phyloP scores from a whole-genome alignment of 2,329 filamentous ascomycete genomes.

The Cryphonectria radicalis region DNA sequence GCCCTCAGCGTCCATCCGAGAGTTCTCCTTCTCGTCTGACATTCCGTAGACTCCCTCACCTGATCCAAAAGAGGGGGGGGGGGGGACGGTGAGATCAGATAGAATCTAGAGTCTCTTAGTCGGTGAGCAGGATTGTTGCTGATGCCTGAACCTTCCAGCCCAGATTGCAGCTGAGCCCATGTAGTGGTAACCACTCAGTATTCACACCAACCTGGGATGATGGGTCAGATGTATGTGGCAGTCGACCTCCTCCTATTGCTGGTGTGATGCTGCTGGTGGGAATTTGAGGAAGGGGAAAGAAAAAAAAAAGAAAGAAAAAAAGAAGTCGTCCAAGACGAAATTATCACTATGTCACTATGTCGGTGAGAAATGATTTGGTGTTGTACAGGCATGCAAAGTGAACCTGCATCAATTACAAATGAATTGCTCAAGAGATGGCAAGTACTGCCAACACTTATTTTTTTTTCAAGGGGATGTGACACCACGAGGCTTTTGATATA shows the following conservation, averaged over 20 bases:
- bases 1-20: neutral
- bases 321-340: neutral
- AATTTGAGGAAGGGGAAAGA: neutral
- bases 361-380: neutral
- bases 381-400: neutral
- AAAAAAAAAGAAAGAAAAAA: too few relatives aligned
- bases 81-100: neutral
- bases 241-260: neutral
- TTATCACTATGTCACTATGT: neutral
- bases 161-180: neutral
- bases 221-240: neutral
- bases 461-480: neutral
- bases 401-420: neutral
- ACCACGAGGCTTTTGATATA: neutral
- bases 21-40: constrained; percentile 25
- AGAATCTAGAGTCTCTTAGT: neutral
- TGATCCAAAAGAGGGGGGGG: neutral
- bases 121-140: neutral
- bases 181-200: neutral
- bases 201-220: neutral
- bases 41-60: constrained; percentile 12
- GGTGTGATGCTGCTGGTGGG: neutral
- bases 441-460: neutral
- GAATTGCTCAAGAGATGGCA: neutral
- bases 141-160: neutral